Evolutionary conservation across 108 stramenopile species (phyloP).

Genomic region (Hondaea fermentalgiana): DNA sequence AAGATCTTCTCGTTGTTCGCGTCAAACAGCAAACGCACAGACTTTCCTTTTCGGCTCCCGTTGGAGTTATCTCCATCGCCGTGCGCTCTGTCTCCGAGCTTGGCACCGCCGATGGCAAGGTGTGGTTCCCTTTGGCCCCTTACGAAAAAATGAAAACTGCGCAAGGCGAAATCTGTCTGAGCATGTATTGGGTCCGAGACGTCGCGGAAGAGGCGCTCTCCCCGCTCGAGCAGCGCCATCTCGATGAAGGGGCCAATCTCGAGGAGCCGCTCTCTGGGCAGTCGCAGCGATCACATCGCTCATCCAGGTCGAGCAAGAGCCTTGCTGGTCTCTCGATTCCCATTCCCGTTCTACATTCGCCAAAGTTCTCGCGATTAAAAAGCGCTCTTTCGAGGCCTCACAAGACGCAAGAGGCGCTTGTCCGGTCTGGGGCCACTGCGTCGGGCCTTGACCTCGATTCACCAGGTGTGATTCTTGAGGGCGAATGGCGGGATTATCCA

Average conservation of each 20-base stretch:
- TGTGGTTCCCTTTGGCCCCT: neutral
- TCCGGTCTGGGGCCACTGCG: neutral
- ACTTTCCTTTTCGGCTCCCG: neutral
- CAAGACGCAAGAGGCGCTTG: neutral
- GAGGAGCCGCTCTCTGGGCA: neutral
- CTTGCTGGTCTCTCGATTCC: neutral
- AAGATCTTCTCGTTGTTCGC: neutral
- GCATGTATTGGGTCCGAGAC: neutral
- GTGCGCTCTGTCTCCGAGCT: slow-evolving; percentile 13
- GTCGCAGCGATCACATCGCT: neutral
- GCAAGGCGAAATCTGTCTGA: neutral
- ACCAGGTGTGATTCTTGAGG: neutral
- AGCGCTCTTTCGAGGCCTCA: neutral
- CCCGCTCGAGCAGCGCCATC: neutral
- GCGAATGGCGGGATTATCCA: neutral
- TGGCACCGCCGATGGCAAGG: neutral
- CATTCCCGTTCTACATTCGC: neutral
- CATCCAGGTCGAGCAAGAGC: neutral
- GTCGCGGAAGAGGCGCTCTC: neutral
- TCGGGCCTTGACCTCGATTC: neutral
- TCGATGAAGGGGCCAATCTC: too few species aligned
- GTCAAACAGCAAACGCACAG: neutral
- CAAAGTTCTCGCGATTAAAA: neutral
- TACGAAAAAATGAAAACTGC: neutral
- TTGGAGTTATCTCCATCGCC: neutral